A percentile compares a stretch with the other conserved stretches of the same genome.
Conservation (phyloP, 192 early-diverging fungal genomes). For the Funneliformis geosporum region DNA sequence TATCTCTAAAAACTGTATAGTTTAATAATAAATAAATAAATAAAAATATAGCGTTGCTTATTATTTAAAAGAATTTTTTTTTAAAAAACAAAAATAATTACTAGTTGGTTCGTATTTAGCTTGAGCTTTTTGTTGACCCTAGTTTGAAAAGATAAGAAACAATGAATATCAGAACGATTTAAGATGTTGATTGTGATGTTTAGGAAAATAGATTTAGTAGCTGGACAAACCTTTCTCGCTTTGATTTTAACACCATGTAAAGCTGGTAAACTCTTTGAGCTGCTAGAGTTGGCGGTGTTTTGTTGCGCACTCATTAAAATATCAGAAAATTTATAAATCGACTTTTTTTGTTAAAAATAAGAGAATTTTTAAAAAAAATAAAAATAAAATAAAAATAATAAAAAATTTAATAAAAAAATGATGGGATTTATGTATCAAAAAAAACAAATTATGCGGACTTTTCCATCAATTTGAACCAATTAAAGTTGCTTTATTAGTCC, state of each 20-base stretch:
- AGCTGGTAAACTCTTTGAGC: constrained; percentile 44
- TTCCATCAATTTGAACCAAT: neutral
- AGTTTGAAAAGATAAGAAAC: constrained; percentile 1
- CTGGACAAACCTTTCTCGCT: constrained; percentile 57
- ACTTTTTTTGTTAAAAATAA: neutral
- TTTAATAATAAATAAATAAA: neutral
- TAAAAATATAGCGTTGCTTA: neutral
- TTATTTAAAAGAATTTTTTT: neutral
- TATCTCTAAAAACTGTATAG: constrained; percentile 58
- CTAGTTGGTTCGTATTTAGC: constrained; percentile 66
- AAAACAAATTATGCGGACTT: neutral
- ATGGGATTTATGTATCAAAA: neutral
- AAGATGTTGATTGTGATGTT: too few relatives aligned
- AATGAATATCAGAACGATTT: neutral
- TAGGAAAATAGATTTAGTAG: too few relatives aligned
- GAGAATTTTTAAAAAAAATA: neutral
- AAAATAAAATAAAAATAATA: neutral
- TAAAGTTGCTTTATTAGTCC: too few relatives aligned
- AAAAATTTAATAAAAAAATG: neutral
- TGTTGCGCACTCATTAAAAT: constrained; percentile 53
- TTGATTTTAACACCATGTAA: constrained; percentile 72
- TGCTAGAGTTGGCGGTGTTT: constrained; percentile 42
- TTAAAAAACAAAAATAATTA: constrained; percentile 21
- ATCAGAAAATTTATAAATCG: neutral
- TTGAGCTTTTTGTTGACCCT: constrained; percentile 67